Evolutionary conservation across 768 basidiomycete species (phyloP).

Genomic region (Pulveroboletus sp.): DNA sequence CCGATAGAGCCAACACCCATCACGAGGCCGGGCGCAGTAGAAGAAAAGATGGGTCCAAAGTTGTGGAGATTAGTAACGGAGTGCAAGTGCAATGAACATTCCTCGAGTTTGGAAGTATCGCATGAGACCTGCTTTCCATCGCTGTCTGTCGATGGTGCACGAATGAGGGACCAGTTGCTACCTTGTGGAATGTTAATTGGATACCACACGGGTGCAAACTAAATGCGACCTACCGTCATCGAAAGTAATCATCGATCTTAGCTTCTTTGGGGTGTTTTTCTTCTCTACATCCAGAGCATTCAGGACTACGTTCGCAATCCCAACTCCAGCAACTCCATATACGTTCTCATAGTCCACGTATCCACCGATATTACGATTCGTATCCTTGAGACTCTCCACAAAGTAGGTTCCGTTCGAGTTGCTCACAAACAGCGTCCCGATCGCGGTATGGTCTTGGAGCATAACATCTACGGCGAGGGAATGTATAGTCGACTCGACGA

Average conservation of each 20-base stretch:
- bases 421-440: constrained; percentile 92
- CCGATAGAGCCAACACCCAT: constrained; percentile 97
- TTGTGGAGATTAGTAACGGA: constrained; percentile 93
- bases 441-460: constrained; percentile 52
- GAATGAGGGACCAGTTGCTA: constrained; percentile 71
- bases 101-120: constrained; percentile 47
- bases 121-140: constrained; percentile 64
- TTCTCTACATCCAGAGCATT: constrained; percentile 84
- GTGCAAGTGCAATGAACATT: constrained; percentile 85
- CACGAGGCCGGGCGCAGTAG: constrained; percentile 87
- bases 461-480: constrained; percentile 94
- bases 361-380: constrained; percentile 83
- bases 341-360: constrained; percentile 92
- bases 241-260: constrained; percentile 81
- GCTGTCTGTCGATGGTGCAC: constrained; percentile 51
- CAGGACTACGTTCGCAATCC: constrained; percentile 79
- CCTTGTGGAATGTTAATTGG: constrained; percentile 30
- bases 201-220: not conserved
- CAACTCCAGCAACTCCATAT: constrained; percentile 85
- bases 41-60: constrained; percentile 90
- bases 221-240: constrained; percentile 60
- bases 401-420: constrained; percentile 97
- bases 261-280: constrained; percentile 59
- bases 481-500: constrained; percentile 90
- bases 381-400: constrained; percentile 84